Base-by-base conservation (phyloP, 2,329 filamentous ascomycete species). In the Sporothrix luriei region DNA sequence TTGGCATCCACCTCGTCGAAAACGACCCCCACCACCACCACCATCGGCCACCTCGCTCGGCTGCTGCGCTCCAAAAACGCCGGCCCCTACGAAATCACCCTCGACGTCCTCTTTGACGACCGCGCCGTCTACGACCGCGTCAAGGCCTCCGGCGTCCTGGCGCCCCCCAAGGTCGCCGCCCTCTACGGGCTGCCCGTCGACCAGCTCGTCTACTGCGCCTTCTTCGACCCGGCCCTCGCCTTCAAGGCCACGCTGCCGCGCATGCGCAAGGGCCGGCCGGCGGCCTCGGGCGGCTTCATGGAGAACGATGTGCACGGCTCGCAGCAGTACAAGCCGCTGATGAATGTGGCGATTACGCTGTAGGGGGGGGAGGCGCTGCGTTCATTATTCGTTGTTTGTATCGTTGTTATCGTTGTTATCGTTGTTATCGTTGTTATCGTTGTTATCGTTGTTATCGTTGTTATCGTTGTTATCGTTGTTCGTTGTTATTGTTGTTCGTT, bases 41-140 rank as follows among this genome's bases (percentile, higher is more conserved):
- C 40, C 3, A 21, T 59, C 66, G 55, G 66, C 21, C 26, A 6
- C 38, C 62, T 84, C 3, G 79, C 82, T 0, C 76, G 76, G 2
- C 77, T 84, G 1, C 73, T 85, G 0, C 79, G 84, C 0, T 83
- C 81, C 16, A 87, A 86, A 73, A 85, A 85, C 57, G 77, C 83
- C 0, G 84, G 84, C 0, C 83, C 84, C 0, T 86, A 79, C 70
- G 83, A 86, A 71, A 77, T 86, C 71, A 70, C 69, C 4, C 29
- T 70, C 11, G 69, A 70, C 52, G 64, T 67, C n/a, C 40, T 70
- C 16, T 70, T 70, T 49, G 62, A 67, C 21, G 55, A 62, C 62
- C 29, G 33, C n/a, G 55, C 54, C 21, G 46, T 51, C 3, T 70
- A 70, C 29, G 46, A 43, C 5, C 29, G 49, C 13, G 69, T 67